Conservation (phyloP, 2,329 filamentous ascomycete genomes). For the Penicillium polonicum region DNA sequence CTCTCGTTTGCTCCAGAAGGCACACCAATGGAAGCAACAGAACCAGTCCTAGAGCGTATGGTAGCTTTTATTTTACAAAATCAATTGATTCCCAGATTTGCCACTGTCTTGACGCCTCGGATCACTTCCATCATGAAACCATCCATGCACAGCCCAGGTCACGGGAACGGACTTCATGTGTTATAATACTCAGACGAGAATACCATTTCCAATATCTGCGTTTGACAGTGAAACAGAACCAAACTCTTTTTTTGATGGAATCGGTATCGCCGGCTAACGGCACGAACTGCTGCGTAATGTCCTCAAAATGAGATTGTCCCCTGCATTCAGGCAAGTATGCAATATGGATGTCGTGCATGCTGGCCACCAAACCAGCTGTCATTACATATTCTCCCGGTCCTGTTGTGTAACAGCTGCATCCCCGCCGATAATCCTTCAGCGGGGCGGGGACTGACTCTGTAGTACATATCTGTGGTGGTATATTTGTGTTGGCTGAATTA, state of each 20-base stretch:
- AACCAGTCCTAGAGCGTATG: constrained; percentile 38
- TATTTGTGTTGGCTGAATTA: not conserved
- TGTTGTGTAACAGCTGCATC: not conserved
- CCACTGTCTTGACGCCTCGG: not conserved
- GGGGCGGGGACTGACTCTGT: not conserved
- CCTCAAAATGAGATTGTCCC: not conserved
- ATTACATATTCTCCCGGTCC: not conserved
- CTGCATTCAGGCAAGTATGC: not conserved
- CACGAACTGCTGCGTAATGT: not conserved
- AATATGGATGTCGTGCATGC: not conserved
- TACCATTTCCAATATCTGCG: not conserved
- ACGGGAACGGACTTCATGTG: not conserved
- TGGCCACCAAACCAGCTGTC: not conserved
- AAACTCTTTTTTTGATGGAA: not conserved
- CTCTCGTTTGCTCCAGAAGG: constrained; percentile 79
- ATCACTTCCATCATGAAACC: not conserved
- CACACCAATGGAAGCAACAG: constrained; percentile 86
- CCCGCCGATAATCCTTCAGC: not conserved
- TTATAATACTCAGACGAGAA: constrained; percentile 2
- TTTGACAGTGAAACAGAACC: not conserved
- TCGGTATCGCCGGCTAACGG: not conserved
- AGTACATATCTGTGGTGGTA: not conserved
- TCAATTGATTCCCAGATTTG: not conserved
- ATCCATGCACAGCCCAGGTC: not conserved
- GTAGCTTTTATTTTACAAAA: not conserved